Evolutionary conservation across 352 stramenopile genomes (phyloP).

Genomic region (Phytophthora pini): DNA sequence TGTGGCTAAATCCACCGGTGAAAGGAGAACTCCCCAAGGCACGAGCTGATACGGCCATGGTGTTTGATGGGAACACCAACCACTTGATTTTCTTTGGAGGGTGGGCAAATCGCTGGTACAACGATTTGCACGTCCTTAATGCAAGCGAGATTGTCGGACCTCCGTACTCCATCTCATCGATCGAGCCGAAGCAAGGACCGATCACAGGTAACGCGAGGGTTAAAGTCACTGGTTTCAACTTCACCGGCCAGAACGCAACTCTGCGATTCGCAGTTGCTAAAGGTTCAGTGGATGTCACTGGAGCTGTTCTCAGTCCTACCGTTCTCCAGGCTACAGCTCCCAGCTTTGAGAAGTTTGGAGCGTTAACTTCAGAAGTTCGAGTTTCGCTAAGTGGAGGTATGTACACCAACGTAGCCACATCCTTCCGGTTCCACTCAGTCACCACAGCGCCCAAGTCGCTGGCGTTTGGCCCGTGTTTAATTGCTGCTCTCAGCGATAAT

Average conservation of each 20-base stretch:
- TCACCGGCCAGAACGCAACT: slow-evolving; percentile 84
- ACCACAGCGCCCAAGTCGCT: slow-evolving; percentile 91
- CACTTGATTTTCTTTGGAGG: slow-evolving; percentile 95
- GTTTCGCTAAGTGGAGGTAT: slow-evolving; percentile 91
- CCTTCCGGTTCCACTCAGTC: slow-evolving; percentile 95
- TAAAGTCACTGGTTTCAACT: slow-evolving; percentile 93
- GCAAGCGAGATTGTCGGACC: slow-evolving; percentile 95
- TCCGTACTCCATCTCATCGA: slow-evolving; percentile 94
- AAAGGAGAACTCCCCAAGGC: slow-evolving; percentile 85
- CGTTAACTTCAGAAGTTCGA: slow-evolving; percentile 89
- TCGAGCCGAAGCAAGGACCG: slow-evolving; percentile 91
- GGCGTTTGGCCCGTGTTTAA: slow-evolving; percentile 93
- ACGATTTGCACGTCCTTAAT: slow-evolving; percentile 93
- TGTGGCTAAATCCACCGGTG: slow-evolving; percentile 68
- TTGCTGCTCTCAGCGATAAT: slow-evolving; percentile 65
- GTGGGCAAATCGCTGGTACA: slow-evolving; percentile 97
- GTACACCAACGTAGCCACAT: slow-evolving; percentile 92
- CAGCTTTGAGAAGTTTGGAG: slow-evolving; percentile 95
- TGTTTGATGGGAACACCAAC: slow-evolving; percentile 92
- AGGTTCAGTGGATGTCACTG: slow-evolving; percentile 92
- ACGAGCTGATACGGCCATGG: slow-evolving; percentile 93
- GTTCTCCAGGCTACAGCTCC: slow-evolving; percentile 92
- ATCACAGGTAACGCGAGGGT: slow-evolving; percentile 94
- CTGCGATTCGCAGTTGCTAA: slow-evolving; percentile 94
- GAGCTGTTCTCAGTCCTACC: slow-evolving; percentile 84